Conservation (phyloP, 331 rosid genomes). For the Acacia pycnantha region DNA sequence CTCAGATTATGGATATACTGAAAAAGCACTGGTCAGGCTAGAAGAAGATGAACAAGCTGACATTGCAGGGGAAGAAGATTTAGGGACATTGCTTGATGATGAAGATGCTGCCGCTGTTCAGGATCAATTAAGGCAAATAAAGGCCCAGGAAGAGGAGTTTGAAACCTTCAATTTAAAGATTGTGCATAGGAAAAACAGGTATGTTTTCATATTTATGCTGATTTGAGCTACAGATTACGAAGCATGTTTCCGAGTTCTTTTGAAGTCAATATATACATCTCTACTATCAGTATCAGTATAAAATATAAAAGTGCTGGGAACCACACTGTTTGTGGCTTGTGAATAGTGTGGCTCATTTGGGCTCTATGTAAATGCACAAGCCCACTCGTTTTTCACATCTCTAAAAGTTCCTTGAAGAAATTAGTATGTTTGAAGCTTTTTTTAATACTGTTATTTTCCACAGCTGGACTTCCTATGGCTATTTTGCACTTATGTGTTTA, state of each 20-base stretch:
- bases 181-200: constrained; percentile 99
- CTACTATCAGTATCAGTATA: background rate
- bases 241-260: constrained; percentile 11
- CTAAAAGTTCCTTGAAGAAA: constrained; percentile 12
- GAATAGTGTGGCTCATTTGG: background rate
- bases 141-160: constrained; percentile 96
- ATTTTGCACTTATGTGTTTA: background rate
- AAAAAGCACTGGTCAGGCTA: constrained; percentile 63
- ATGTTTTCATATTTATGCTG: constrained; percentile 27
- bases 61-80: constrained; percentile 70
- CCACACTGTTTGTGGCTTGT: background rate
- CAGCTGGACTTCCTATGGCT: constrained; percentile 6
- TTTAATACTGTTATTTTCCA: background rate
- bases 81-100: constrained; percentile 79
- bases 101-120: constrained; percentile 99
- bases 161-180: constrained; percentile 97
- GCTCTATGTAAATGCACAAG: background rate
- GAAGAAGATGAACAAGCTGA: constrained; percentile 71
- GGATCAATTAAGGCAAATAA: constrained; percentile 96
- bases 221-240: constrained; percentile 14
- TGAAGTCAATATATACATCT: background rate
- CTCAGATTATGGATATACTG: constrained; percentile 82
- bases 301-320: background rate
- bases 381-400: constrained; percentile 2
- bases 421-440: background rate